Evolutionary conservation across 2,329 filamentous ascomycete species (phyloP).

Genomic region (Alternaria incomplexa): DNA sequence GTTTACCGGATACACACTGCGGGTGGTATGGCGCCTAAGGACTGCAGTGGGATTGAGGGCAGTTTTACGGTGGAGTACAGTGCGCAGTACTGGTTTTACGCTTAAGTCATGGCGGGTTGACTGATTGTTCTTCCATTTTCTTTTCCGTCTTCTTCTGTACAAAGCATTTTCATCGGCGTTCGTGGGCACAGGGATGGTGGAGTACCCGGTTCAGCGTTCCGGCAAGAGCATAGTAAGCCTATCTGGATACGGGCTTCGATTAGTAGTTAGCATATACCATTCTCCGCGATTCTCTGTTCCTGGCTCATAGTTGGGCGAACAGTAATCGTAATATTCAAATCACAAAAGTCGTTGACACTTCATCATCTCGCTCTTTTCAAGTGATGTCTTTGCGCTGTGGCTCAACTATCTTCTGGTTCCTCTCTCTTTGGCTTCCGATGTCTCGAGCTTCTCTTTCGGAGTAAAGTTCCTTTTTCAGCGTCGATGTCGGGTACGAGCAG

Average conservation of each 20-base stretch:
- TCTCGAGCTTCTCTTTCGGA: conserved; percentile 37
- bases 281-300: conserved; percentile 24
- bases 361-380: neutral
- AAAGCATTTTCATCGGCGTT: conserved; percentile 45
- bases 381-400: neutral
- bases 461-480: neutral
- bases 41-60: conserved; percentile 69
- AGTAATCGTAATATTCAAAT: conserved; percentile 30
- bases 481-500: conserved; percentile 15
- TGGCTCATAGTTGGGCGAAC: conserved; percentile 15
- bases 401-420: conserved; percentile 25
- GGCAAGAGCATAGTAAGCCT: conserved; percentile 10
- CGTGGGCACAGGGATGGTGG: neutral
- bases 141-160: conserved; percentile 18
- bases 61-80: conserved; percentile 79
- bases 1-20: conserved; percentile 86
- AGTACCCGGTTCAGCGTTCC: conserved; percentile 20
- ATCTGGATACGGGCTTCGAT: conserved; percentile 4
- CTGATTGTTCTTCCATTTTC: neutral
- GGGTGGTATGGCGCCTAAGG: conserved; percentile 76
- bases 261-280: conserved; percentile 26
- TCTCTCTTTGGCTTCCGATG: conserved; percentile 34
- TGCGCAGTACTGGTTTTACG: conserved; percentile 75
- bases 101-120: conserved; percentile 12
- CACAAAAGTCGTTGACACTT: conserved; percentile 5